A percentile compares a stretch with the other conserved stretches of the same genome.
Conservation (phyloP, 2,329 filamentous ascomycete species). For the Myriangium duriaei region DNA sequence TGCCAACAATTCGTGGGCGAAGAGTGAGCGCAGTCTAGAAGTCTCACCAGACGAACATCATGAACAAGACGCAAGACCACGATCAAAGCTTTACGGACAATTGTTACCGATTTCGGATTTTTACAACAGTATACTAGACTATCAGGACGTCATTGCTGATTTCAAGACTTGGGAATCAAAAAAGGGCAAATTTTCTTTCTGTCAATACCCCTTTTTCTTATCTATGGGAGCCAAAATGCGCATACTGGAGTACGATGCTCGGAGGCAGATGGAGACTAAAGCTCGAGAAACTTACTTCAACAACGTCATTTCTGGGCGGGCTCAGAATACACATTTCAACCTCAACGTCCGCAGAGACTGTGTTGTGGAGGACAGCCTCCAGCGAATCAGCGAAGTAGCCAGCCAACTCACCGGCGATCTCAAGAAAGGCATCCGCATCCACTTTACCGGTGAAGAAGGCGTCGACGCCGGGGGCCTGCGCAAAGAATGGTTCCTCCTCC, state of each 20-base stretch:
- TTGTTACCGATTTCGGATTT: slow-evolving; percentile 72
- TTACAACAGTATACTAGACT: slow-evolving; percentile 77
- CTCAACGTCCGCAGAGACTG: slow-evolving; percentile 72
- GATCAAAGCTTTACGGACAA: slow-evolving; percentile 44
- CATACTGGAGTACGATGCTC: slow-evolving; percentile 77
- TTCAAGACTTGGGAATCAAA: slow-evolving; percentile 79
- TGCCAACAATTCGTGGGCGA: slow-evolving; percentile 52
- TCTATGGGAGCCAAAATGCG: slow-evolving; percentile 88
- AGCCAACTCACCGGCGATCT: slow-evolving; percentile 71
- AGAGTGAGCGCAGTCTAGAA: slow-evolving; percentile 5
- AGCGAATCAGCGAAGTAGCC: slow-evolving; percentile 72
- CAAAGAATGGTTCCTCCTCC: slow-evolving; percentile 88
- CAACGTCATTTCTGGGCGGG: slow-evolving; percentile 64
- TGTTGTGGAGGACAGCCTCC: slow-evolving; percentile 76
- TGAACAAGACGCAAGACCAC: slow-evolving; percentile 28
- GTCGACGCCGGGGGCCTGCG: slow-evolving; percentile 79
- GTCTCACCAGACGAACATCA: slow-evolving; percentile 1
- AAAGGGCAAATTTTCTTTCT: slow-evolving; percentile 68
- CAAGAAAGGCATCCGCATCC: slow-evolving; percentile 78
- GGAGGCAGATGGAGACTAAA: slow-evolving; percentile 78
- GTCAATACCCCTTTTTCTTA: slow-evolving; percentile 82
- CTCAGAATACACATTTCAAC: slow-evolving; percentile 57
- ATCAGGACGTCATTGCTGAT: slow-evolving; percentile 71
- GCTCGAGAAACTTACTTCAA: slow-evolving; percentile 85
- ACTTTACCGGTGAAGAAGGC: slow-evolving; percentile 79